Conservation (phyloP, 768 basidiomycete genomes). For the Daedalea quercina region DNA sequence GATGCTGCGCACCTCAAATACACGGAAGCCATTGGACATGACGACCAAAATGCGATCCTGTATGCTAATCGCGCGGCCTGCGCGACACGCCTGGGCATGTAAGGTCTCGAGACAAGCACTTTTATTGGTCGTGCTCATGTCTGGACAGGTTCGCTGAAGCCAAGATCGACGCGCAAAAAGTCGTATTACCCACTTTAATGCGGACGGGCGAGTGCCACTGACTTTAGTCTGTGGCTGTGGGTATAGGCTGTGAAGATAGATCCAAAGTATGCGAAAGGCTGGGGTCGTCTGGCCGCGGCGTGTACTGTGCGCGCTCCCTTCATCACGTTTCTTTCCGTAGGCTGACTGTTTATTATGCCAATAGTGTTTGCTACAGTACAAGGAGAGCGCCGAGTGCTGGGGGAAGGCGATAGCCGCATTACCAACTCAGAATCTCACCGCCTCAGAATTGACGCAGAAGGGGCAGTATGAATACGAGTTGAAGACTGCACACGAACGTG, state of each 20-base stretch:
- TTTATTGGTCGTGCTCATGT: not conserved
- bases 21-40: conserved; percentile 33
- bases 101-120: not conserved
- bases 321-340: not conserved
- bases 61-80: conserved; percentile 42
- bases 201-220: too few relatives aligned
- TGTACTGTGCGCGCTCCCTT: not conserved
- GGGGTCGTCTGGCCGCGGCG: not conserved
- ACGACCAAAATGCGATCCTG: conserved; percentile 31
- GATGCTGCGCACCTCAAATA: conserved; percentile 32
- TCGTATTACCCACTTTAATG: not conserved
- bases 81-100: conserved; percentile 31
- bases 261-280: not conserved
- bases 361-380: not conserved
- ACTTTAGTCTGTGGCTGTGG: not conserved
- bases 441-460: not conserved
- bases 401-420: not conserved
- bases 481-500: not conserved
- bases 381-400: not conserved
- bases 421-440: not conserved
- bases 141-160: conserved; percentile 12
- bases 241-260: not conserved
- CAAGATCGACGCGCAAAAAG: conserved; percentile 8
- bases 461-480: not conserved
- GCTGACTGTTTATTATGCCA: not conserved